Base-by-base conservation (phyloP, 2,329 filamentous ascomycete genomes). In the Teratosphaeria destructans region DNA sequence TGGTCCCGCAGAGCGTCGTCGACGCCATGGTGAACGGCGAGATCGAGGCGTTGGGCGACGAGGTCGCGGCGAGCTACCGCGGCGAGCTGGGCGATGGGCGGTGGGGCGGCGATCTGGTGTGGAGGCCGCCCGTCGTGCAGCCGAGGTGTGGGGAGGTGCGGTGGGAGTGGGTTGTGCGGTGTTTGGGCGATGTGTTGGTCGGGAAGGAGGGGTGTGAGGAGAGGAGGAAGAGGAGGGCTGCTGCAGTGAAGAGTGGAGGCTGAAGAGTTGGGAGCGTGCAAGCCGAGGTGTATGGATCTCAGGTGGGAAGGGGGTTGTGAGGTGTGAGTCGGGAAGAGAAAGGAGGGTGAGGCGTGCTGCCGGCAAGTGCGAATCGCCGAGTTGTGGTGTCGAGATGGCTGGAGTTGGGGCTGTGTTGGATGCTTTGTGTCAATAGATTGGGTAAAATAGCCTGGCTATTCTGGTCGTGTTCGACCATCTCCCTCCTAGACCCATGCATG, bases 21-120 rank as follows among this genome's bases (percentile, higher is more conserved):
- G 54, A 61, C 3, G 64, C 63, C 1, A 72, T 72, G 65, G 52
- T 63, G 35, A 61, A 52, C 0, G 68, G 67, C 1, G 70, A 73
- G 54, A 63, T 72, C 0, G 66, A 66, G 23, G 60, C 62, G n/a
- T 56, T 74, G n/a, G 70, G 70, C 1, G 70, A 72, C 49, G 60
- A 32, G 23, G 19, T 19, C 12, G 29, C 23, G 23, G 12, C 6
- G 19, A 23, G 16, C 27, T 53, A 53, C 16, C 7, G 29, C 5
- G 52, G 52, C 14, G 29, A 26, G 52, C 3, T 27, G 23, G 23
- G 23, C 5, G 23, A 27, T 16, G 52, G 52, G 2, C 1, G 52
- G 12, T 27, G 29, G 23, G 52, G 52, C 1, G 52, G 16, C 5
- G 52, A 53, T 53, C 23, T 53, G 52, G 52, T 53, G 16, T 26